Evolutionary conservation across 1,284 basidiomycete genomes (phyloP).

Genomic region (Hortiboletus rubellus): DNA sequence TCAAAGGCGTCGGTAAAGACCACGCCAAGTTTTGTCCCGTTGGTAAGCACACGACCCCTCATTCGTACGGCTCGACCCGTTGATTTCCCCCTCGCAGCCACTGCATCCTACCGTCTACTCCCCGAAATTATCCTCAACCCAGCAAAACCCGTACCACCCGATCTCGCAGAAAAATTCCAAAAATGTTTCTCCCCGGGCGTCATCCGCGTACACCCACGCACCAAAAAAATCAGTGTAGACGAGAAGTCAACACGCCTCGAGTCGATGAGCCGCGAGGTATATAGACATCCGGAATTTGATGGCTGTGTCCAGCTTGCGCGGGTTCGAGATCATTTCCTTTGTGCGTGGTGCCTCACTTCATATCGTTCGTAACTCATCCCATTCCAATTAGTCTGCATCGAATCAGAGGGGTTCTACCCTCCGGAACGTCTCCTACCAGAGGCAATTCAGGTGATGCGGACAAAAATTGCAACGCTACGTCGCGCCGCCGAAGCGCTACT

Average conservation of each 20-base stretch:
- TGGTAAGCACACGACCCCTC: constrained; percentile 51
- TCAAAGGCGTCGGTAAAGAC: constrained; percentile 94
- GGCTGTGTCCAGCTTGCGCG: constrained; percentile 83
- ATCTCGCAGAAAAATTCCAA: constrained; percentile 75
- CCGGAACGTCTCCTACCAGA: constrained; percentile 87
- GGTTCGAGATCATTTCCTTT: constrained; percentile 93
- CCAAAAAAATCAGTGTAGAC: constrained; percentile 62
- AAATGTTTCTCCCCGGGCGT: constrained; percentile 91
- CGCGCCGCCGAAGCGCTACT: constrained; percentile 59
- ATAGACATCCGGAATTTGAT: constrained; percentile 90
- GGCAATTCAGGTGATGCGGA: constrained; percentile 79
- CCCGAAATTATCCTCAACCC: constrained; percentile 80
- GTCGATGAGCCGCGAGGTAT: constrained; percentile 90
- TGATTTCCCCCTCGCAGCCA: constrained; percentile 53
- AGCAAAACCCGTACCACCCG: constrained; percentile 62
- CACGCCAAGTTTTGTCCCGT: constrained; percentile 99
- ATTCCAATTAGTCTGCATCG: constrained; percentile 70
- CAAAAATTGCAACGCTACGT: constrained; percentile 69
- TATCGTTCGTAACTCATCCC: neutral
- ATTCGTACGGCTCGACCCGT: neutral
- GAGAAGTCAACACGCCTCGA: constrained; percentile 75
- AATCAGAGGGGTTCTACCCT: constrained; percentile 86
- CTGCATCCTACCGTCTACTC: constrained; percentile 91
- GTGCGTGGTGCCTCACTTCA: constrained; percentile 46
- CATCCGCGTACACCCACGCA: constrained; percentile 65